Conservation (phyloP, 345 rosid genomes). For the Salix udensis region DNA sequence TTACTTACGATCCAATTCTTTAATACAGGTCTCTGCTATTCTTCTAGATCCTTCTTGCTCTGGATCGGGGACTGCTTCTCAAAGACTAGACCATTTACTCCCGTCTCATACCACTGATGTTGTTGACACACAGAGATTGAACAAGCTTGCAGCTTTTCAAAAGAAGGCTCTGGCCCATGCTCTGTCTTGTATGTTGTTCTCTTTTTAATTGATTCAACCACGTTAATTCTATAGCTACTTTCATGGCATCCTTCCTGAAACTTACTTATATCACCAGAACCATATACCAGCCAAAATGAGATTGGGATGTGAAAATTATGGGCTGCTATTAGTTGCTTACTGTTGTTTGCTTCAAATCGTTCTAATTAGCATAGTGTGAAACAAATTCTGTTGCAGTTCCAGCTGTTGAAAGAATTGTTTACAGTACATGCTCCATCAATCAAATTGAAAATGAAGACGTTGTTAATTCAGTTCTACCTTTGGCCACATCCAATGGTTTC, state of each 20-base stretch:
- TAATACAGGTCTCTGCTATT: slow-evolving; percentile 64
- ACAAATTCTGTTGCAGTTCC: slow-evolving; percentile 41
- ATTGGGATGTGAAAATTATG: too few relatives aligned
- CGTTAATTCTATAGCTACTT: not conserved
- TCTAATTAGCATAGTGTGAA: not conserved
- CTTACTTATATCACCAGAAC: not conserved
- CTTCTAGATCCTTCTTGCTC: slow-evolving; percentile 96
- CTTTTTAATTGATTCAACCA: not conserved
- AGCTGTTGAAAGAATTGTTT: slow-evolving; percentile 59
- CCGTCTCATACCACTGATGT: slow-evolving; percentile 51
- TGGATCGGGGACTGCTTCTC: slow-evolving; percentile 80
- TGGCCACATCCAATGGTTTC: slow-evolving; percentile 56
- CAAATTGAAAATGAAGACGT: slow-evolving; percentile 91
- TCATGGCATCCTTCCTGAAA: not conserved
- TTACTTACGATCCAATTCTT: not conserved
- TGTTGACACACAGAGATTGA: slow-evolving; percentile 48
- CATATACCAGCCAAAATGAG: too few relatives aligned
- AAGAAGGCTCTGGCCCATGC: slow-evolving; percentile 85
- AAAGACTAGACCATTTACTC: slow-evolving; percentile 85
- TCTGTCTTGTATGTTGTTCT: slow-evolving; percentile 60
- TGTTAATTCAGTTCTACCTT: slow-evolving; percentile 52
- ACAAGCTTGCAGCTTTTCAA: slow-evolving; percentile 76
- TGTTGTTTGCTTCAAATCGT: too few relatives aligned
- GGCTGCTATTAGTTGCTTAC: not conserved
- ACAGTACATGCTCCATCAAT: slow-evolving; percentile 89